Evolutionary conservation across 768 basidiomycete genomes (phyloP), one percentile per base, ranked within the genome.

Genomic region (Tylopilus felleus): DNA sequence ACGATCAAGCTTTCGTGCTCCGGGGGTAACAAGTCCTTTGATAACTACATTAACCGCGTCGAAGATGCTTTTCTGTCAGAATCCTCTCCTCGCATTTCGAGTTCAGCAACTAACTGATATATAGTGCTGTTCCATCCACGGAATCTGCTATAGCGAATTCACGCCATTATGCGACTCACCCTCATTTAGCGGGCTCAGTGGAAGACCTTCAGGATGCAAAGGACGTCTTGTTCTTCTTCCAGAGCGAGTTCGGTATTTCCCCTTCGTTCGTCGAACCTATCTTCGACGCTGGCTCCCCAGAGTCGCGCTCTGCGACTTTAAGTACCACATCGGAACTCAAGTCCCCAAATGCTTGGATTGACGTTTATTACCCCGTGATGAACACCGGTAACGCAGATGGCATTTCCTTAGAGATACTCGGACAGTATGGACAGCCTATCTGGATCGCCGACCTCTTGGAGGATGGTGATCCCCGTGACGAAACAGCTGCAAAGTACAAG

Each of bases 321-420:
- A 67, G 69, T 19, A 73, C 83, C 39, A 80, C 82, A 0, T 66
- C 74, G 25, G 73, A 73, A 5, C 72, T 78, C 36, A 70, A 62
- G 28, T 70, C 67, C 23, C 86, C 88, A 3, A 78, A 73, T 1
- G 89, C 86, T 52, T 93, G 91, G 91, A 83, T 93, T 54, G 90
- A 93, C 60, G 78, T 80, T 35, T 97, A 98, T 70, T 96, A 88
- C 70, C 93, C 95, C 2, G 77, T 93, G 39, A 73, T 96, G 74
- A 92, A 96, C 70, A 87, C 82, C 0, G 69, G 61, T 14, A 66
- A 62, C 22, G 84, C 90, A 1, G 74, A 86, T 8, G 80, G 86
- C 49, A 81, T 84, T 47, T 80, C 78, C 55, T 71, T 95, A 12
- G 79, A 86, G 45, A 82, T 94, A 21, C 70, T 90, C 41, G 80